phyloP scores from a whole-genome alignment of 768 basidiomycete species.

The Nidularia sp. region DNA sequence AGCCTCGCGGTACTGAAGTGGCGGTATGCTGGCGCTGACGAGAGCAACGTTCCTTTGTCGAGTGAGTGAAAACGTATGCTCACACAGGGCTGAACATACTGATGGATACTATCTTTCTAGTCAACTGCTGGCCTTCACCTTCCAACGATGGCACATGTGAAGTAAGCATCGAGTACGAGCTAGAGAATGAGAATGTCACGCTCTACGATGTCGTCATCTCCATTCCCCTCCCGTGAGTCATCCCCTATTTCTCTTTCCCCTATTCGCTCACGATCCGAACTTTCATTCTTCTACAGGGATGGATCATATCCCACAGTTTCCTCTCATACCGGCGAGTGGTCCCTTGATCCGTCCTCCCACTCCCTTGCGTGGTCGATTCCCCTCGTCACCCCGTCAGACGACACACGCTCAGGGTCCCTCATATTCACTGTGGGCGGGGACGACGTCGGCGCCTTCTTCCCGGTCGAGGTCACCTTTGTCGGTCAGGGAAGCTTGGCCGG shows the following conservation, averaged over 20 bases:
- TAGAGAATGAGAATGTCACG: conserved; percentile 78
- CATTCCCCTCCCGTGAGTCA: conserved; percentile 87
- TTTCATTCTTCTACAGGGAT: conserved; percentile 30
- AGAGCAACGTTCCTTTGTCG: conserved; percentile 85
- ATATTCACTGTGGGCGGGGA: conserved; percentile 89
- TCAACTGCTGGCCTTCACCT: conserved; percentile 96
- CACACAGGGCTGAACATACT: not conserved
- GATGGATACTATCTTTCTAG: conserved; percentile 33
- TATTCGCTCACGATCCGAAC: not conserved
- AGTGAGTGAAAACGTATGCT: conserved; percentile 47
- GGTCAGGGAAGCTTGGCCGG: conserved; percentile 80
- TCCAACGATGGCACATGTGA: conserved; percentile 90
- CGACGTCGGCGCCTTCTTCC: conserved; percentile 86
- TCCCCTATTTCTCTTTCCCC: not conserved
- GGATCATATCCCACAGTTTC: conserved; percentile 86
- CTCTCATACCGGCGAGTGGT: conserved; percentile 75
- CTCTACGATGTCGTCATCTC: conserved; percentile 85
- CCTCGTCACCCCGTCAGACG: conserved; percentile 54
- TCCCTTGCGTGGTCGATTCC: conserved; percentile 85
- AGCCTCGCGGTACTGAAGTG: conserved; percentile 87
- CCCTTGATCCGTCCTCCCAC: conserved; percentile 74
- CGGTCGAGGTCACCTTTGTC: conserved; percentile 79
- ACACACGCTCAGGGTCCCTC: conserved; percentile 73
- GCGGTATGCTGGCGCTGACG: conserved; percentile 88
- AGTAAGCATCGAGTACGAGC: conserved; percentile 96